Conservation (phyloP, 768 basidiomycete genomes). For the Amanita rimosa region DNA sequence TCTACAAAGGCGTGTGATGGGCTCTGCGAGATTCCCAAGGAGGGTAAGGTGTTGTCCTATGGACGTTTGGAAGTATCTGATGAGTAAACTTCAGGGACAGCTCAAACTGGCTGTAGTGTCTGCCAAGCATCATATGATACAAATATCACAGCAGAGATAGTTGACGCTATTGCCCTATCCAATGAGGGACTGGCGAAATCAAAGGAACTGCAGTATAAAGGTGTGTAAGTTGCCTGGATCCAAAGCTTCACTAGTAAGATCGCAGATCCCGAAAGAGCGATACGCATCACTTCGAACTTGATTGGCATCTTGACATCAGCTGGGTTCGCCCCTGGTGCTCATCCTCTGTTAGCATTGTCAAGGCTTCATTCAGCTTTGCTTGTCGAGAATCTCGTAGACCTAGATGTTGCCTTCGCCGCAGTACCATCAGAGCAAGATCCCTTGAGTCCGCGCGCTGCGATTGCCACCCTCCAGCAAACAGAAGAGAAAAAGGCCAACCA, state of each 20-base stretch:
- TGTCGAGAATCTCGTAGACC: slow-evolving; percentile 33
- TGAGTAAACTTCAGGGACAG: slow-evolving; percentile 27
- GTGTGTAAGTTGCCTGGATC: slow-evolving; percentile 20
- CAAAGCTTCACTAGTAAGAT: neutral
- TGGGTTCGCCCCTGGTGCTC: slow-evolving; percentile 50
- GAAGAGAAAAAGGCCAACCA: neutral
- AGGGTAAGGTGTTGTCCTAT: slow-evolving; percentile 29
- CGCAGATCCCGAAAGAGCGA: slow-evolving; percentile 47
- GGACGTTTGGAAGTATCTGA: neutral
- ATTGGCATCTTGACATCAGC: slow-evolving; percentile 51
- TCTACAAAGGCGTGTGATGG: slow-evolving; percentile 38
- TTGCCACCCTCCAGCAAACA: neutral
- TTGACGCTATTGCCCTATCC: slow-evolving; percentile 58
- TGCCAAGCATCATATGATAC: slow-evolving; percentile 35
- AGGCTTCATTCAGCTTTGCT: slow-evolving; percentile 66
- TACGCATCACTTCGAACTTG: slow-evolving; percentile 51
- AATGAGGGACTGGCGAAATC: slow-evolving; percentile 72
- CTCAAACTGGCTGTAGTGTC: slow-evolving; percentile 35
- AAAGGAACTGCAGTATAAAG: slow-evolving; percentile 42
- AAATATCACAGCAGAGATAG: slow-evolving; percentile 38
- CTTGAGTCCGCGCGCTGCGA: neutral
- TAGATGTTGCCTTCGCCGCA: neutral
- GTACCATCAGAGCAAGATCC: neutral
- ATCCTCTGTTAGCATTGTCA: slow-evolving; percentile 68
- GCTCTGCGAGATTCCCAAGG: slow-evolving; percentile 43